These are phyloP conservation scores for Diutina pseudorugosa DNA, from an alignment of 1,139 yeast genomes.

Conservation along the genomic window DNA sequence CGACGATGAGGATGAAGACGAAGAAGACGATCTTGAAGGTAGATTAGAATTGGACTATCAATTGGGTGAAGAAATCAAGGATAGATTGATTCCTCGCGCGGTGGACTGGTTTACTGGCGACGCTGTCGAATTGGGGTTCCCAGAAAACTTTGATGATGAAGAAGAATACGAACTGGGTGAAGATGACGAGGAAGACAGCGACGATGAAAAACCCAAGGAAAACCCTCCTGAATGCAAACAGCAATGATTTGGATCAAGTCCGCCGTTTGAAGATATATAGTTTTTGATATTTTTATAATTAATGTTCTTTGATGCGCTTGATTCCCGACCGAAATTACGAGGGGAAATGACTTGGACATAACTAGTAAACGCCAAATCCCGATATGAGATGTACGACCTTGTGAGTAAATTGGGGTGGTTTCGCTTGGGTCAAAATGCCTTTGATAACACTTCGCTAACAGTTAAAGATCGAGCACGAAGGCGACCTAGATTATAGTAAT, in stretches of 20 bases:
- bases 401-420: too few relatives aligned
- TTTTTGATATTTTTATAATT: not conserved
- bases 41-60: slow-evolving; percentile 88
- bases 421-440: too few relatives aligned
- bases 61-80: slow-evolving; percentile 93
- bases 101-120: slow-evolving; percentile 97
- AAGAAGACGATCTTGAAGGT: slow-evolving; percentile 67
- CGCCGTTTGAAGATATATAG: not conserved
- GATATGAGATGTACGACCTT: not conserved
- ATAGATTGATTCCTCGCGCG: slow-evolving; percentile 89
- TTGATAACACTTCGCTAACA: too few relatives aligned
- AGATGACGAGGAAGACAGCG: slow-evolving; percentile 40
- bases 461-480: too few relatives aligned
- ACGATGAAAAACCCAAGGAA: slow-evolving; percentile 39
- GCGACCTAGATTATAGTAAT: too few relatives aligned
- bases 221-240: slow-evolving; percentile 85
- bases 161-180: slow-evolving; percentile 34
- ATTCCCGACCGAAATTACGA: not conserved
- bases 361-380: not conserved
- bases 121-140: slow-evolving; percentile 56
- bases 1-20: slow-evolving; percentile 42
- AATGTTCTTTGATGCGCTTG: not conserved
- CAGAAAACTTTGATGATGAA: slow-evolving; percentile 28
- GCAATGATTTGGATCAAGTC: slow-evolving; percentile 17
- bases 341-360: not conserved